phyloP scores from a whole-genome alignment of 768 basidiomycete genomes.

The Termitomyces sp. region DNA sequence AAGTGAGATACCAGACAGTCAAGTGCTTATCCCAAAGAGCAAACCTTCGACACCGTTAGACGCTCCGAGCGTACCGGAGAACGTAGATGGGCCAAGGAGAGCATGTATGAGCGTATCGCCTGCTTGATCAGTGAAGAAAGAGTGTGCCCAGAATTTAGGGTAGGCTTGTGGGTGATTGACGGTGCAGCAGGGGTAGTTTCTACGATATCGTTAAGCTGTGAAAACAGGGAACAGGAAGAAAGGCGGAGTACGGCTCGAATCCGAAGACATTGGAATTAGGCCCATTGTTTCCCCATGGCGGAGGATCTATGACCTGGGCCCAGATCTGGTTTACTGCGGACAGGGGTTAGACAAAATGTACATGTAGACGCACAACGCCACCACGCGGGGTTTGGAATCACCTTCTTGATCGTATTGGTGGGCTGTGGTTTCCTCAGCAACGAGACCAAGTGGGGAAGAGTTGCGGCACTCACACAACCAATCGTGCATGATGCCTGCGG shows the following conservation, averaged over 20 bases:
- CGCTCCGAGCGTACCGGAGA: constrained; percentile 31
- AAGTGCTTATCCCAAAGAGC: not conserved
- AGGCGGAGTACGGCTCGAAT: constrained; percentile 36
- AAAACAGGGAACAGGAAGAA: not conserved
- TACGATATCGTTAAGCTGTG: constrained; percentile 2
- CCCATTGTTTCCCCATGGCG: constrained; percentile 37
- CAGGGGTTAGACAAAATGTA: not conserved
- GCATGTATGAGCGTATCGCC: constrained; percentile 32
- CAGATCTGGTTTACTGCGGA: constrained; percentile 40
- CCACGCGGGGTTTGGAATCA: constrained; percentile 11
- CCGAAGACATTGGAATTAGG: constrained; percentile 42
- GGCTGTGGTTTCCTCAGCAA: constrained; percentile 20
- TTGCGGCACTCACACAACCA: constrained; percentile 31
- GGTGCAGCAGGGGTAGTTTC: constrained; percentile 44
- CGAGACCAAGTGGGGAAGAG: not conserved
- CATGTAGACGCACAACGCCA: not conserved
- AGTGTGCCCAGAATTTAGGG: constrained; percentile 43
- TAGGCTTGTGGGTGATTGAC: constrained; percentile 41
- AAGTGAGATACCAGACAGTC: not conserved
- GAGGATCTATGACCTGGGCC: constrained; percentile 37
- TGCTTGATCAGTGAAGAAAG: constrained; percentile 33
- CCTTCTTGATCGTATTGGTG: constrained; percentile 46
- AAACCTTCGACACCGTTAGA: constrained; percentile 33
- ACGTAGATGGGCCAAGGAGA: constrained; percentile 39
- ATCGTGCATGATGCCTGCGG: constrained; percentile 37